phyloP scores from a whole-genome alignment of 345 rosid genomes.

The Gossypioides kirkii region DNA sequence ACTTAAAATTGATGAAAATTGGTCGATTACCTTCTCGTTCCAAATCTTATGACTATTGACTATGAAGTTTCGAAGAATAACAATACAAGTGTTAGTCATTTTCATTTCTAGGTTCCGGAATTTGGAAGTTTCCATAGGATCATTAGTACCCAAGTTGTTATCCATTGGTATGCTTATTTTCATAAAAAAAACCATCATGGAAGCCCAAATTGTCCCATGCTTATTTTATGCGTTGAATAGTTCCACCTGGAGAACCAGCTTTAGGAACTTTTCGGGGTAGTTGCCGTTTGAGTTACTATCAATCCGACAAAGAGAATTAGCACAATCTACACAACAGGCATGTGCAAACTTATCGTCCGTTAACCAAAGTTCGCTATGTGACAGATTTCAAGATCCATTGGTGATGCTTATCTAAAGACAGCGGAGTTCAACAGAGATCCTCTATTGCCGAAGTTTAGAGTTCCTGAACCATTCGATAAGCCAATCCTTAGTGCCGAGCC shows the following conservation, averaged over 20 bases:
- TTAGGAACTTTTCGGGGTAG: neutral
- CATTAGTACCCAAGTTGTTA: neutral
- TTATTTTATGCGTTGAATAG: neutral
- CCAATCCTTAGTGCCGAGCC: conserved; percentile 95
- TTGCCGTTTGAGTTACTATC: neutral
- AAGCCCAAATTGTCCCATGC: neutral
- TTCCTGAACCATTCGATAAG: conserved; percentile 59
- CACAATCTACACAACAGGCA: neutral
- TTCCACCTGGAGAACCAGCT: neutral
- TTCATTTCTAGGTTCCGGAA: neutral
- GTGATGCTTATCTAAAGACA: conserved; percentile 91
- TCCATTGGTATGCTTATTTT: neutral
- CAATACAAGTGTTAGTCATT: neutral
- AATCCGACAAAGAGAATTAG: neutral
- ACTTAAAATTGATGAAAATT: neutral
- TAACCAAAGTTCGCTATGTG: conserved; percentile 16
- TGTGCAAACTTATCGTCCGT: neutral
- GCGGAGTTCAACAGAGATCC: conserved; percentile 85
- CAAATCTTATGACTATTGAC: neutral
- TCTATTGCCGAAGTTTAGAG: conserved; percentile 71
- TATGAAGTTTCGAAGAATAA: neutral
- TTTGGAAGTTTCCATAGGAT: neutral
- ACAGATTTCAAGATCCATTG: conserved; percentile 89
- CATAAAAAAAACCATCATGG: too few species aligned
- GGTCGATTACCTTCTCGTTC: neutral